Conservation (phyloP, 2,329 filamentous ascomycete species). For the Penicillium sp. region DNA sequence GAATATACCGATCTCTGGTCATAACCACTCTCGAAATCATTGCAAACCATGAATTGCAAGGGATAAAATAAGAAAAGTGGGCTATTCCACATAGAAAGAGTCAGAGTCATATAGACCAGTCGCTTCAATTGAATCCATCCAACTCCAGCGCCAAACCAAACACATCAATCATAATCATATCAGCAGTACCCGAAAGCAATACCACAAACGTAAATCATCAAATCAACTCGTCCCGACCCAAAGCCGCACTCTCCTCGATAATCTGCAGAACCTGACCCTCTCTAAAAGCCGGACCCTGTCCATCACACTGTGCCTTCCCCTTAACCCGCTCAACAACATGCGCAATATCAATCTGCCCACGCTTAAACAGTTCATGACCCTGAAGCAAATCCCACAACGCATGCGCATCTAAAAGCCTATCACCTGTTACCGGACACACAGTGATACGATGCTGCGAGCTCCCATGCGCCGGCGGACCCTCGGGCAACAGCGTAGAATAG, state of each 20-base stretch:
- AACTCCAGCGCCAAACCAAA: constrained; percentile 3
- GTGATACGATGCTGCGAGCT: constrained; percentile 60
- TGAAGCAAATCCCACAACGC: constrained; percentile 91
- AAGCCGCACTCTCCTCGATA: constrained; percentile 73
- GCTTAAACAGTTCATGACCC: constrained; percentile 69
- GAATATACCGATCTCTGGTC: too few relatives aligned
- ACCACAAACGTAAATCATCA: constrained; percentile 34
- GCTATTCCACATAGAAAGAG: neutral
- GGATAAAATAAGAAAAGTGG: neutral
- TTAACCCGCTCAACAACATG: constrained; percentile 77
- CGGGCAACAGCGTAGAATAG: constrained; percentile 59
- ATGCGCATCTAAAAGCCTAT: constrained; percentile 67
- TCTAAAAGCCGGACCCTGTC: constrained; percentile 81
- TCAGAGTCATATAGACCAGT: neutral
- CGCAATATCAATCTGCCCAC: constrained; percentile 74
- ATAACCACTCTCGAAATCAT: too few relatives aligned
- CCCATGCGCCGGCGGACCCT: constrained; percentile 20
- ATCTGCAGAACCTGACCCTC: constrained; percentile 69
- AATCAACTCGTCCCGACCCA: constrained; percentile 73
- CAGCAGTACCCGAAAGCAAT: neutral
- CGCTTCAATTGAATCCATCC: neutral
- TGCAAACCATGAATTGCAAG: too few relatives aligned
- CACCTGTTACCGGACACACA: constrained; percentile 59
- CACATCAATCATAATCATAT: constrained; percentile 8
- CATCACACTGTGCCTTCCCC: constrained; percentile 72